Evolutionary conservation across 2,329 filamentous ascomycete species (phyloP).

Genomic region (Pleomassaria siparia): DNA sequence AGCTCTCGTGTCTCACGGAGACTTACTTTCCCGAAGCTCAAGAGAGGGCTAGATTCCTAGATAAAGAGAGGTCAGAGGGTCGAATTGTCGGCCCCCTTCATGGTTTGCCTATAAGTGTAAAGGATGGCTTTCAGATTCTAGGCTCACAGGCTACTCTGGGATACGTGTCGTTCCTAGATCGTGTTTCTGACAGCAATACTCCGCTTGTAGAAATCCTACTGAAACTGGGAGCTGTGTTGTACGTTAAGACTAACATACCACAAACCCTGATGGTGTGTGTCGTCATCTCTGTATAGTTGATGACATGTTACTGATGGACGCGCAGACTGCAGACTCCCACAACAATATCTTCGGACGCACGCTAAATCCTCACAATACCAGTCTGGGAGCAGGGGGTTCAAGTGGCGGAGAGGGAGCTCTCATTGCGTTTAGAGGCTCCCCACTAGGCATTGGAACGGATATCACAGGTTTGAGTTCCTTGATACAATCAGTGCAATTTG

Average conservation of each 20-base stretch:
- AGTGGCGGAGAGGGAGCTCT: slow-evolving; percentile 67
- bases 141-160: slow-evolving; percentile 58
- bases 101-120: slow-evolving; percentile 64
- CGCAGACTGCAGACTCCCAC: slow-evolving; percentile 57
- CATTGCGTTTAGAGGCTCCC: slow-evolving; percentile 58
- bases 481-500: background rate
- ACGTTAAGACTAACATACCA: slow-evolving; percentile 68
- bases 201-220: slow-evolving; percentile 59
- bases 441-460: slow-evolving; percentile 63
- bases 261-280: slow-evolving; percentile 63
- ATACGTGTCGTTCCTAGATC: slow-evolving; percentile 61
- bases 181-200: slow-evolving; percentile 53
- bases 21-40: slow-evolving; percentile 56
- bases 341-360: slow-evolving; percentile 65
- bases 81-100: slow-evolving; percentile 62
- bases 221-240: slow-evolving; percentile 63
- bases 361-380: slow-evolving; percentile 60
- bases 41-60: slow-evolving; percentile 51
- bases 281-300: no score
- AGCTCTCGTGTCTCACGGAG: slow-evolving; percentile 53
- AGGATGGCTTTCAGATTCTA: slow-evolving; percentile 65
- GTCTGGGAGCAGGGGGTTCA: slow-evolving; percentile 61
- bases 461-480: slow-evolving; percentile 58
- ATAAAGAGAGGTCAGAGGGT: slow-evolving; percentile 48
- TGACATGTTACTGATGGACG: slow-evolving; percentile 16